Evolutionary conservation across 2,329 filamentous ascomycete species (phyloP).

Genomic region (Stagonosporopsis tanaceti): DNA sequence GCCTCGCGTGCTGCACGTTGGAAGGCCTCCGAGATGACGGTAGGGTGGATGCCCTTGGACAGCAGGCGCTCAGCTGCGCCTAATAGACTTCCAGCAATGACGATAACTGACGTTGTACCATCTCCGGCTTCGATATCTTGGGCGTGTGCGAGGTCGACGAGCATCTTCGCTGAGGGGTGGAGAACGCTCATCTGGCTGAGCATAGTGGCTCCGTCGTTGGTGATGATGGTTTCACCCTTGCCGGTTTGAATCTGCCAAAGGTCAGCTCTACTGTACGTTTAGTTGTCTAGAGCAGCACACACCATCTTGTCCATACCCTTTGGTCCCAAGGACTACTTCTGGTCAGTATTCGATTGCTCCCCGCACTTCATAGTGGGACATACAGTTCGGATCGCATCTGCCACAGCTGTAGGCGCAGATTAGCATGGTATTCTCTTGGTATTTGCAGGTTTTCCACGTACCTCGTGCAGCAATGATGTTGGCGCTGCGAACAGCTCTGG

Average conservation of each 20-base stretch:
- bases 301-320: constrained; percentile 98
- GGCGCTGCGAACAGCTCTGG: constrained; percentile 90
- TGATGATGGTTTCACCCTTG: constrained; percentile 98
- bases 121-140: constrained; percentile 99
- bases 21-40: constrained; percentile 96
- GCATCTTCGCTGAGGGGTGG: constrained; percentile 99
- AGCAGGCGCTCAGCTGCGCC: constrained; percentile 92
- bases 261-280: neutral
- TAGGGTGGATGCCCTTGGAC: constrained; percentile 91
- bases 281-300: constrained; percentile 43
- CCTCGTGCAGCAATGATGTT: constrained; percentile 98
- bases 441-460: constrained; percentile 54
- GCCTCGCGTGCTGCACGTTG: constrained; percentile 90
- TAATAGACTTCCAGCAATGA: constrained; percentile 93
- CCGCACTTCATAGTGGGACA: constrained; percentile 38
- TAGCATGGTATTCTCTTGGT: constrained; percentile 24
- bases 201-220: constrained; percentile 99
- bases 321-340: constrained; percentile 78
- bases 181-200: constrained; percentile 98
- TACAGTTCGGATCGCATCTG: constrained; percentile 93
- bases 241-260: constrained; percentile 77
- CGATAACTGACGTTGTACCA: constrained; percentile 96
- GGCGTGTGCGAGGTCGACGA: constrained; percentile 94
- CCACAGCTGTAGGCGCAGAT: constrained; percentile 71
- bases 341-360: constrained; percentile 35